A percentile compares a stretch with the other conserved stretches of the same genome.
phyloP scores from a whole-genome alignment of 352 stramenopile genomes.

The Aphanomyces cochlioides region DNA sequence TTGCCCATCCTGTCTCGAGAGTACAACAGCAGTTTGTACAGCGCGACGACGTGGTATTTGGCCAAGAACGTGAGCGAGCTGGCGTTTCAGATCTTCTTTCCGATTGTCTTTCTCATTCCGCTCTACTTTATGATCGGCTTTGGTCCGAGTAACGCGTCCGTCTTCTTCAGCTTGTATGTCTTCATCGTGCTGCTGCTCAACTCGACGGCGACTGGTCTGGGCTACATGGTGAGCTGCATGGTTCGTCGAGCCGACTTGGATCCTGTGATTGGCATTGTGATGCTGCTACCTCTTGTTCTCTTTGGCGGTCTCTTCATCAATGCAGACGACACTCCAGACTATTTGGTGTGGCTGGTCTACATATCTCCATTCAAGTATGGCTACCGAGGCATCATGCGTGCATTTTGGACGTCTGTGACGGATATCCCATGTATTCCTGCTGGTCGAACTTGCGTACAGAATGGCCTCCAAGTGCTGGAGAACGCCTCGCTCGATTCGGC shows the following conservation, averaged over 20 bases:
- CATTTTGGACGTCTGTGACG: conserved; percentile 36
- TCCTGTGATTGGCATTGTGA: conserved; percentile 37
- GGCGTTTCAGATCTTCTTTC: conserved; percentile 42
- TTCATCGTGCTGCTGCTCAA: conserved; percentile 41
- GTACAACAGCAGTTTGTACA: conserved; percentile 40
- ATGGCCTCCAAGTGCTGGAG: conserved; percentile 35
- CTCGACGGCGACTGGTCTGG: conserved; percentile 39
- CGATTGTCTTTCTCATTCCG: conserved; percentile 41
- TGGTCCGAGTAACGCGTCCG: conserved; percentile 32
- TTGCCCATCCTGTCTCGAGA: conserved; percentile 44
- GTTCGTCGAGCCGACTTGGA: conserved; percentile 37
- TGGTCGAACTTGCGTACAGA: conserved; percentile 29
- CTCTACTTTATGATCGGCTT: conserved; percentile 47
- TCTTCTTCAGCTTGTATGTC: conserved; percentile 42
- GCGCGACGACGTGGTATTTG: conserved; percentile 43
- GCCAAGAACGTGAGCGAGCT: conserved; percentile 55
- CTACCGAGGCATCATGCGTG: conserved; percentile 40
- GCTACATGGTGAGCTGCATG: conserved; percentile 42
- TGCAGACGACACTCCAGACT: too few species aligned
- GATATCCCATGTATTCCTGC: conserved; percentile 32
- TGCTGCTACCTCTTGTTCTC: conserved; percentile 44
- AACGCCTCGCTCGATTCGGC: conserved; percentile 32
- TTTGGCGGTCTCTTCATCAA: too few species aligned
- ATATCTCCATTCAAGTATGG: conserved; percentile 42
- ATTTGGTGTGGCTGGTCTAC: conserved; percentile 27